Percentiles rank a stretch among this genome's conserved stretches.
Evolutionary conservation across 129 eudicot genomes (phyloP).

Genomic region (Tagetes patula): DNA sequence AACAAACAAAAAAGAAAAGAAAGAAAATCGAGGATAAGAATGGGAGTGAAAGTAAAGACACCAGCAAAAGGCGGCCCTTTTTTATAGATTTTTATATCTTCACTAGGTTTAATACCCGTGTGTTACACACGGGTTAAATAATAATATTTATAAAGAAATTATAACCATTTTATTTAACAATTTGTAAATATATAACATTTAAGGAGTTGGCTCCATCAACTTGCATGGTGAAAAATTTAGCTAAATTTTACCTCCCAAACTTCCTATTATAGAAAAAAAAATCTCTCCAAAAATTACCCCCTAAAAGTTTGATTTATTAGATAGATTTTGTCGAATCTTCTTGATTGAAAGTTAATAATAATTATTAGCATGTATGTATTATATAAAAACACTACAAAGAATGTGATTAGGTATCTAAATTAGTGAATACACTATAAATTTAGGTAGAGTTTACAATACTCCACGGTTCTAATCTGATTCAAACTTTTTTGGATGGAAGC

Average conservation of each 20-base stretch:
- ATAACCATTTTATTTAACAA: no score
- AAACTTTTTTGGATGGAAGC: neutral
- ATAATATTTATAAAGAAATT: no score
- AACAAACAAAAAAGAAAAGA: neutral
- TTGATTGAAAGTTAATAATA: neutral
- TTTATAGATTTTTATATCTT: constrained; percentile 11
- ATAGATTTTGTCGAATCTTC: constrained; percentile 8
- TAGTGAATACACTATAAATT: neutral
- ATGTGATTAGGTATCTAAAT: constrained; percentile 15
- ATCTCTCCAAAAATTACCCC: no score
- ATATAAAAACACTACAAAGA: neutral
- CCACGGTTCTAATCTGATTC: neutral
- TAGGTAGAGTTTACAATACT: neutral
- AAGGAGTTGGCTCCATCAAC: no score
- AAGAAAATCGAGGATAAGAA: constrained; percentile 22
- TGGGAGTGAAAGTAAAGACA: constrained; percentile 34
- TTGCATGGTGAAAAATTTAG: no score
- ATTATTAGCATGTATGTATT: neutral
- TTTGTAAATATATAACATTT: no score
- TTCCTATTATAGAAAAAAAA: no score
- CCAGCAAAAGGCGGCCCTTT: constrained; percentile 38
- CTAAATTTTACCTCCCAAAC: no score
- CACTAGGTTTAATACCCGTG: no score
- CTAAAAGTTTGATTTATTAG: no score
- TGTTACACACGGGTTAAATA: no score